phyloP scores from a whole-genome alignment of 495 filamentous ascomycete species.

The Extremus antarcticus region DNA sequence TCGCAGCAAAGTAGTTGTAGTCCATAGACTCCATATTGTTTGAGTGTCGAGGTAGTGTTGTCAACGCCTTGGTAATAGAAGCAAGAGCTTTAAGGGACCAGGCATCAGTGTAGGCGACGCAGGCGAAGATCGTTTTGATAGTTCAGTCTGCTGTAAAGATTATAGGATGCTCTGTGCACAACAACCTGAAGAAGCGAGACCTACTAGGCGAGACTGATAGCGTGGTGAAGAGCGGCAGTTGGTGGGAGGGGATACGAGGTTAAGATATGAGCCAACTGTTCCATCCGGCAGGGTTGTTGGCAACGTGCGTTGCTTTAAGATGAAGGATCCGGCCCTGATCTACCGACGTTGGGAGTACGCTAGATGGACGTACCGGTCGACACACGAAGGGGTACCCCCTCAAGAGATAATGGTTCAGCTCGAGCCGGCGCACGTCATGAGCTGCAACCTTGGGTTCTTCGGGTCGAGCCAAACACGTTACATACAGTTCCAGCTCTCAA shows the following conservation, averaged over 20 bases:
- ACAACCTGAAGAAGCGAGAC: not conserved
- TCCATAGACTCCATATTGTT: constrained; percentile 19
- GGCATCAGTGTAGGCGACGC: not conserved
- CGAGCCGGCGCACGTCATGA: not conserved
- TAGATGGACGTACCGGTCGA: not conserved
- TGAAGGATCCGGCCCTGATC: not conserved
- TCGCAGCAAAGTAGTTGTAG: constrained; percentile 18
- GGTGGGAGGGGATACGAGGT: not conserved
- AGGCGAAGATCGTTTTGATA: not conserved
- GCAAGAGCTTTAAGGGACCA: not conserved
- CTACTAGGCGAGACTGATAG: not conserved
- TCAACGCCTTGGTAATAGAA: too few relatives aligned
- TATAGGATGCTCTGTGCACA: not conserved
- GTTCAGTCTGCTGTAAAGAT: not conserved
- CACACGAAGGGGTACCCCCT: too few relatives aligned
- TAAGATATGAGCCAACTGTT: not conserved
- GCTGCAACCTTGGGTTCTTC: not conserved
- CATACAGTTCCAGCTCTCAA: not conserved
- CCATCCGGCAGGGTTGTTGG: not conserved
- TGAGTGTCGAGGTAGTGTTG: too few relatives aligned
- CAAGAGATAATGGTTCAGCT: not conserved
- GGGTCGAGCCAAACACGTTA: not conserved
- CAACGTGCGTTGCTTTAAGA: not conserved
- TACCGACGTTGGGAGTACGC: not conserved
- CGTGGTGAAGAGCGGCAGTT: not conserved